Evolutionary conservation across 2,329 filamentous ascomycete genomes (phyloP).

Genomic region (Exophiala lecanii-corni): DNA sequence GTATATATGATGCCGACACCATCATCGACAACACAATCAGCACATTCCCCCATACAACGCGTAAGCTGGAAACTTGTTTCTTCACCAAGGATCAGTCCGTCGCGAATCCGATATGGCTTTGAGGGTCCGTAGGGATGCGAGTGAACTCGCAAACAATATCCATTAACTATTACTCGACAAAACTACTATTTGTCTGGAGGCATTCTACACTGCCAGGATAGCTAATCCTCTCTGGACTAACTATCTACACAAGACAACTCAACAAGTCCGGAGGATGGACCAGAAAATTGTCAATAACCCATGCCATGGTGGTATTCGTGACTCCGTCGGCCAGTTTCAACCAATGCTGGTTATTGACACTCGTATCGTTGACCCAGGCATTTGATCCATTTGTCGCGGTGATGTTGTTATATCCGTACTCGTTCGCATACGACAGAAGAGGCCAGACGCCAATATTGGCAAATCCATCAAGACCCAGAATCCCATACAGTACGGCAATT

Average conservation of each 20-base stretch:
- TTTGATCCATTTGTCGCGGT: conserved; percentile 7
- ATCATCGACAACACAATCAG: too few species aligned
- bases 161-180: too few species aligned
- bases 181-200: too few species aligned
- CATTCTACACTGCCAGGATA: too few species aligned
- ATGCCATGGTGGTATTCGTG: conserved; percentile 8
- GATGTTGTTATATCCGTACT: conserved; percentile 10
- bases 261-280: conserved; percentile 4
- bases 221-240: too few species aligned
- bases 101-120: too few species aligned
- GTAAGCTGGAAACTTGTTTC: too few species aligned
- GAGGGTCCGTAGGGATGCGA: too few species aligned
- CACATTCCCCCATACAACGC: too few species aligned
- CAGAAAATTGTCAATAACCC: conserved; percentile 10
- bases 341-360: conserved; percentile 8
- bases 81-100: too few species aligned
- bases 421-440: conserved; percentile 5
- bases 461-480: conserved; percentile 5
- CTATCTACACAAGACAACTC: conserved; percentile 5
- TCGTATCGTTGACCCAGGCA: conserved; percentile 9
- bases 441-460: conserved; percentile 2
- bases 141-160: too few species aligned
- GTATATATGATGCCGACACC: too few species aligned
- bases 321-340: conserved; percentile 6
- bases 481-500: conserved; percentile 6